phyloP scores from a whole-genome alignment of 2,329 filamentous ascomycete species.

The Anthostomella pinea region DNA sequence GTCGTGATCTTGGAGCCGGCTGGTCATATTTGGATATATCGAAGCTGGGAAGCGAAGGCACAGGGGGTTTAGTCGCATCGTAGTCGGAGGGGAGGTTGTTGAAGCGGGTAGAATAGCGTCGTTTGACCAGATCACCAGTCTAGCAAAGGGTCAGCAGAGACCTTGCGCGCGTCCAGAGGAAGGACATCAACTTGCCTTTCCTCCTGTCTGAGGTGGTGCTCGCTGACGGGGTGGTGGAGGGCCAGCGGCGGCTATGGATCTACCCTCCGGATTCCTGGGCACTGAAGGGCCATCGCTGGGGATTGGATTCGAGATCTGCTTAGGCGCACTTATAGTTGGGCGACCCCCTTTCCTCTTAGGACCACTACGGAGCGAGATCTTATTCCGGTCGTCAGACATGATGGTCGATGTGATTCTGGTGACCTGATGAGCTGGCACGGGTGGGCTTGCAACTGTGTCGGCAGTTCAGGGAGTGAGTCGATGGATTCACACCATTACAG shows the following conservation, averaged over 20 bases:
- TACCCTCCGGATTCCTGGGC: constrained; percentile 34
- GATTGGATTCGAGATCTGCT: constrained; percentile 61
- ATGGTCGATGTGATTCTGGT: constrained; percentile 8
- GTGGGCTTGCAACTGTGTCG: too few relatives aligned
- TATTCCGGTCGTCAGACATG: constrained; percentile 62
- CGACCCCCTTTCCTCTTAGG: constrained; percentile 58
- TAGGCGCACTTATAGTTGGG: constrained; percentile 60
- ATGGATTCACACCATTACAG: too few relatives aligned
- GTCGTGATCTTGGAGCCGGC: constrained; percentile 43
- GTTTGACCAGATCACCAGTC: constrained; percentile 84
- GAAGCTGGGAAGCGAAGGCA: constrained; percentile 64
- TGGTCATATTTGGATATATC: constrained; percentile 52
- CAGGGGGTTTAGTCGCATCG: constrained; percentile 64
- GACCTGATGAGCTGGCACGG: too few relatives aligned
- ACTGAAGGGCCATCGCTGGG: constrained; percentile 45
- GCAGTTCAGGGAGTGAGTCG: too few relatives aligned
- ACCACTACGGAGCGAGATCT: constrained; percentile 61
- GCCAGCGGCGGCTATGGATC: constrained; percentile 26
- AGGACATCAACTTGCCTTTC: constrained; percentile 46
- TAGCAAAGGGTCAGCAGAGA: too few relatives aligned
- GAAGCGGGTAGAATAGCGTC: constrained; percentile 90
- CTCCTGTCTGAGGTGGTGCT: constrained; percentile 50
- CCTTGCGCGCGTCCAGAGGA: too few relatives aligned
- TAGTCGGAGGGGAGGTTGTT: constrained; percentile 72
- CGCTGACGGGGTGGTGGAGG: constrained; percentile 32